Base-by-base conservation (phyloP, 106 monocot genomes). In the Chionographis japonica region DNA sequence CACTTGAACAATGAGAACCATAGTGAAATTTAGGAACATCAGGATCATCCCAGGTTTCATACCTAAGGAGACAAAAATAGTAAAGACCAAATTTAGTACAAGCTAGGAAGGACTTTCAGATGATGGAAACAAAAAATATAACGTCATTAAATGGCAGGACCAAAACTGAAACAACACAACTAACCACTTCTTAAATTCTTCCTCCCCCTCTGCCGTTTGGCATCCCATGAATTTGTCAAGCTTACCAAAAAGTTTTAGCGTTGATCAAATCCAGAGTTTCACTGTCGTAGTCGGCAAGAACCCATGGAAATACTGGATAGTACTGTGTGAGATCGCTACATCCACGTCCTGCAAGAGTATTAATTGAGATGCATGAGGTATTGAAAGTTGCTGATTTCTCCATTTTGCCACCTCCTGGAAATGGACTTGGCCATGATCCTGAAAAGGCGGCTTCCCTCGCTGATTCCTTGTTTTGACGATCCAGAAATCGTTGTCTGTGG, bases 271-370 rank as follows among this genome's bases (percentile, higher is more conserved):
- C 93, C 59, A 98, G 58, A 66, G 56, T 63, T 56, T 98, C 90
- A 65, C 90, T 98, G 54, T 98, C 93, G 67, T 98, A 98, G 72
- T 98, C 92, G 41, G 90, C 87, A 68, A 98, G 83, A 58, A 98
- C 93, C 98, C 98, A 98, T 40, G 98, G 98, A 68, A 98, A 98
- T n/a, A 98, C 98, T 62, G 98, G 98, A 70, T 98, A n/a, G n/a
- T n/a, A 98, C 46, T 98, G 98, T 0, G 98, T 98, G 37, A 98
- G 93, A 68, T 98, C 98, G 66, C 90, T 98, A 68, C 93, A 98
- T 51, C 98, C 98, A 72, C 98, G 93, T 40, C 98, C 98, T 54
- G 98, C 98, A 66, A 98, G 85, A 14, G 98, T 98, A 53, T 98
- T n/a, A n/a, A n/a, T n/a, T 98, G 36, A 98, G 93, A 77, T 98